A percentile compares a stretch with the other conserved stretches of the same genome.
phyloP scores from a whole-genome alignment of 2,329 filamentous ascomycete genomes.

The Sporothrix mexicana region DNA sequence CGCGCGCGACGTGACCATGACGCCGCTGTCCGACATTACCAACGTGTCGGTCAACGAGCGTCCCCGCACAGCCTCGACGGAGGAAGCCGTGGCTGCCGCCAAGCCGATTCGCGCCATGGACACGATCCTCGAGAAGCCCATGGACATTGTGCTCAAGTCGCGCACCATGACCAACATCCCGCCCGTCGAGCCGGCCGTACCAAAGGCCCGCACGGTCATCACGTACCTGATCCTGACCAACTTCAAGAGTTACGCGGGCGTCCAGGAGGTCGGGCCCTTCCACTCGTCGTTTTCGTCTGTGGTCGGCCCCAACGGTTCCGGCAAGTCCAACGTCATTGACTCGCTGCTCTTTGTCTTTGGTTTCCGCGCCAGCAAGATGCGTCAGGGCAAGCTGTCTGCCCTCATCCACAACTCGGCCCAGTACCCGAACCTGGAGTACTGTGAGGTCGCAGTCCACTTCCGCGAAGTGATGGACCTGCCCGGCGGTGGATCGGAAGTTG shows the following conservation, averaged over 20 bases:
- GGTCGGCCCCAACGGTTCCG: slow-evolving; percentile 95
- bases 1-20: slow-evolving; percentile 24
- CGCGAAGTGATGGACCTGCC: slow-evolving; percentile 91
- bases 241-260: slow-evolving; percentile 98
- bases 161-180: slow-evolving; percentile 70
- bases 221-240: slow-evolving; percentile 91
- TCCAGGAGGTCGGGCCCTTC: slow-evolving; percentile 94
- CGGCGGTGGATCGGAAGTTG: slow-evolving; percentile 73
- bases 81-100: slow-evolving; percentile 59
- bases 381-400: slow-evolving; percentile 96
- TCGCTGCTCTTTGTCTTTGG: slow-evolving; percentile 98
- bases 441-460: slow-evolving; percentile 96
- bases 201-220: slow-evolving; percentile 88
- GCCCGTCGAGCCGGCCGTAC: slow-evolving; percentile 72
- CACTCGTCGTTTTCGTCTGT: slow-evolving; percentile 97
- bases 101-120: slow-evolving; percentile 78
- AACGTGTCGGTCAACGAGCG: slow-evolving; percentile 52
- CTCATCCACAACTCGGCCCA: slow-evolving; percentile 96
- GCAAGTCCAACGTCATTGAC: slow-evolving; percentile 99
- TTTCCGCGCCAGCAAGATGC: slow-evolving; percentile 98
- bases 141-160: slow-evolving; percentile 92
- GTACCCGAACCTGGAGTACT: slow-evolving; percentile 82
- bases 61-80: slow-evolving; percentile 62
- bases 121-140: slow-evolving; percentile 81
- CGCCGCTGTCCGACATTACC: slow-evolving; percentile 77